Evolutionary conservation across 345 rosid species (phyloP).

Genomic region (Pugionium cornutum): DNA sequence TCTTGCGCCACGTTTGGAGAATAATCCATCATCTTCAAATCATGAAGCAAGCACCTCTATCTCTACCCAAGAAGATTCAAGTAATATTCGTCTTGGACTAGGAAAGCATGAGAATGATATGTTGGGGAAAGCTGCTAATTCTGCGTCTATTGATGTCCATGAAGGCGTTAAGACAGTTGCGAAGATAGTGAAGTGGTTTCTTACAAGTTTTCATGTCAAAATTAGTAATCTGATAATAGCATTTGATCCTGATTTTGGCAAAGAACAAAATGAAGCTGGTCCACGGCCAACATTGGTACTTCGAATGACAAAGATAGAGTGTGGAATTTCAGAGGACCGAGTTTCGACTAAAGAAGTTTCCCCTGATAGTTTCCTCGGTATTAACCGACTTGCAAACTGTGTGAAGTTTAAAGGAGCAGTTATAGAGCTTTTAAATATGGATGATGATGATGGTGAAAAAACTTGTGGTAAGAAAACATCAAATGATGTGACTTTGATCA

Average conservation of each 20-base stretch:
- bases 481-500: conserved; percentile 51
- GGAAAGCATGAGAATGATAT: conserved; percentile 48
- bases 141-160: conserved; percentile 66
- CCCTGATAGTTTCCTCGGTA: conserved; percentile 64
- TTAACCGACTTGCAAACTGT: conserved; percentile 66
- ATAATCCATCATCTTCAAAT: conserved; percentile 29
- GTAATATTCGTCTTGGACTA: conserved; percentile 32
- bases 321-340: conserved; percentile 75
- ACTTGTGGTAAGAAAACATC: conserved; percentile 35
- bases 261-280: conserved; percentile 39
- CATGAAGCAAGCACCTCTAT: conserved; percentile 40
- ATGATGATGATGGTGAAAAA: conserved; percentile 41
- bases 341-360: conserved; percentile 38
- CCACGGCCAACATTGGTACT: conserved; percentile 56
- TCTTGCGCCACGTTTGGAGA: conserved; percentile 53
- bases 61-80: conserved; percentile 40
- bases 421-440: conserved; percentile 70
- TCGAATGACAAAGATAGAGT: conserved; percentile 64
- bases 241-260: conserved; percentile 58
- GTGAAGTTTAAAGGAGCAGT: conserved; percentile 76
- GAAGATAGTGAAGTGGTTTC: conserved; percentile 88
- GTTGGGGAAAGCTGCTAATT: conserved; percentile 40
- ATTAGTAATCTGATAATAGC: conserved; percentile 77
- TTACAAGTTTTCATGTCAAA: conserved; percentile 75
- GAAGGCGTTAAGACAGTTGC: conserved; percentile 98